A percentile compares a stretch with the other conserved stretches of the same genome.
Conservation (phyloP, 805 yeast genomes). For the Soucietia sequanensis region DNA sequence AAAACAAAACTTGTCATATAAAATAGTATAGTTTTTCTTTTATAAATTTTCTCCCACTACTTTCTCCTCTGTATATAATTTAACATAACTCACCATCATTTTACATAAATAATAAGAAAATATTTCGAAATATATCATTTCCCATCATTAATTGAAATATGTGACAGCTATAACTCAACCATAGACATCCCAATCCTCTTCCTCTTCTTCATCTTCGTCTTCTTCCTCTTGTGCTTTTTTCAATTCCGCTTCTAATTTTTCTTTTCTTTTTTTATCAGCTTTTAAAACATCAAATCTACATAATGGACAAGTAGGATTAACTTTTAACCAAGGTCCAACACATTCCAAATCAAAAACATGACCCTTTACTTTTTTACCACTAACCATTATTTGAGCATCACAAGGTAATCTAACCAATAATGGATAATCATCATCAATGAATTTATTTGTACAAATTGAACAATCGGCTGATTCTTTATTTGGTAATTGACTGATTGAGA, state of each 20-base stretch:
- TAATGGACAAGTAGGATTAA: constrained; percentile 77
- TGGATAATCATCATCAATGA: constrained; percentile 72
- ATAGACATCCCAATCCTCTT: constrained; percentile 79
- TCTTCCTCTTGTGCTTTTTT: constrained; percentile 38
- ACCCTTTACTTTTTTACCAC: constrained; percentile 25
- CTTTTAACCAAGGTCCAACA: constrained; percentile 82
- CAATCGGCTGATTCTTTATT: constrained; percentile 61
- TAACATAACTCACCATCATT: not conserved
- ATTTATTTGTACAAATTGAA: constrained; percentile 79
- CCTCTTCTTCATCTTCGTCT: constrained; percentile 57
- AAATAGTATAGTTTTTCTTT: no score
- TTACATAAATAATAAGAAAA: not conserved
- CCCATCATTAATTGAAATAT: not conserved
- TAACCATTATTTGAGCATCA: constrained; percentile 25
- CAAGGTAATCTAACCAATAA: constrained; percentile 77
- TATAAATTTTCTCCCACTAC: not conserved
- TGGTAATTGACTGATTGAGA: constrained; percentile 34
- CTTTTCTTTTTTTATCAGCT: constrained; percentile 24
- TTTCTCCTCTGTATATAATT: not conserved
- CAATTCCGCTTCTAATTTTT: constrained; percentile 34
- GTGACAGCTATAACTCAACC: constrained; percentile 40
- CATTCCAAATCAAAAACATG: constrained; percentile 90
- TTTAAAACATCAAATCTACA: constrained; percentile 73
- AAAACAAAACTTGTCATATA: no score
- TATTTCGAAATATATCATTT: no score